Conservation (phyloP, 192 early-diverging fungal genomes). For the Haplosporangium gracile region DNA sequence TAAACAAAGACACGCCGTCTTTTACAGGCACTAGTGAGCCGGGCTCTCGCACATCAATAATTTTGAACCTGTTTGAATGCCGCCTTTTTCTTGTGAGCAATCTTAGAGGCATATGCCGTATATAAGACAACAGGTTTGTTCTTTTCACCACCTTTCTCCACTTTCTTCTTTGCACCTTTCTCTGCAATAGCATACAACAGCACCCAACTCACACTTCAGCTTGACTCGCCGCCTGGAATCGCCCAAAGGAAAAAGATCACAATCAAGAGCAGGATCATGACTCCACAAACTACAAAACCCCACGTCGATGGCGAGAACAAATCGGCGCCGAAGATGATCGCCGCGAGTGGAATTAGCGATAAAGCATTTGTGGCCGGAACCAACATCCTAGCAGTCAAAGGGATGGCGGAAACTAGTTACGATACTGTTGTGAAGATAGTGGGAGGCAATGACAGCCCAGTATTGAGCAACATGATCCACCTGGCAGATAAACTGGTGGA, state of each 20-base stretch:
- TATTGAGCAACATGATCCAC: slow-evolving; percentile 32
- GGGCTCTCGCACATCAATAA: neutral
- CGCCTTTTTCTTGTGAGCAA: slow-evolving; percentile 17
- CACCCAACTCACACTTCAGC: neutral
- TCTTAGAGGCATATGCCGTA: neutral
- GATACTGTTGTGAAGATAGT: neutral
- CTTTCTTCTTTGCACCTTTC: neutral
- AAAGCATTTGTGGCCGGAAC: slow-evolving; percentile 8
- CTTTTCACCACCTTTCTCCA: neutral
- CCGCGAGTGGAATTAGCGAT: neutral
- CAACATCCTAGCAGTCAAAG: neutral
- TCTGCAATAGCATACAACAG: neutral
- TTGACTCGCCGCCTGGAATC: neutral
- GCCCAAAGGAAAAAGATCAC: neutral
- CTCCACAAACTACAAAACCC: neutral
- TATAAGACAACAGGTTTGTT: neutral
- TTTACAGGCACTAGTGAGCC: neutral
- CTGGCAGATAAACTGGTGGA: slow-evolving; percentile 43
- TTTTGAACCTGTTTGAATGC: neutral
- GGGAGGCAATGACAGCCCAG: slow-evolving; percentile 6
- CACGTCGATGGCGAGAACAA: neutral
- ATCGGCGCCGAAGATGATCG: neutral
- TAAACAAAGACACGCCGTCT: neutral
- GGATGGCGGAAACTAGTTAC: neutral
- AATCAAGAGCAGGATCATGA: neutral